Base-by-base conservation (phyloP, 257 asterid genomes). In the Scutellaria barbata region DNA sequence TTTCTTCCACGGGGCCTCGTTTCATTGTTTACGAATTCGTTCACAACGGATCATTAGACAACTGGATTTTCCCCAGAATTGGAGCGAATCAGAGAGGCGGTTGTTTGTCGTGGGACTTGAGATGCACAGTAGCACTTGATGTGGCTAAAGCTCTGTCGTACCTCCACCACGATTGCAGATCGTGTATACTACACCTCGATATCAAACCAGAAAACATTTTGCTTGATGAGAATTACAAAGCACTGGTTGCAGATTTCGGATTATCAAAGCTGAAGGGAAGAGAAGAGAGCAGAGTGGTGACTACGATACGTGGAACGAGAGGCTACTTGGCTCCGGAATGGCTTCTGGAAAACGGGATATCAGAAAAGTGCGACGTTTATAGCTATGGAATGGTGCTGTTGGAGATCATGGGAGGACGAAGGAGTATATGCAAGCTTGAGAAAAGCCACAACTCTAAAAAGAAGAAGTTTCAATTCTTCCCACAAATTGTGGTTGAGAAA, bases 321-420 rank as follows among this genome's bases (percentile, higher is more conserved):
- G 97, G 97, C 0, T 91, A 91, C 76, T 37, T 91, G 50, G 97
- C 95, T 0, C 97, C 97, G 3, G 97, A 91, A 13, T 91, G 97
- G 97, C 83, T 91, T 1, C 50, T 89, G 59, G 96, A 84, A 43
- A 83, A 86, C 4, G 95, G 97, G 0, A 77, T 89, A 2, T 89
- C 97, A 0, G 95, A 87, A 45, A 91, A 89, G 71, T 84, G 94
- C 5, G 97, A 91, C 12, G 85, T 91, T 0, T 89, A 89, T 47
- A 75, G 97, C 54, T 91, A 69, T 6, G 95, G 97, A 4, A 86
- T 91, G 87, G 92, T 91, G 55, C 57, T 89, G 17, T 42, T 91
- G 77, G 97, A 91, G 74, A 81, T 89, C 18, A 79, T 91, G 2
- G 95, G 96, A 0, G 97, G 97, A 7, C 58, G 91, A 18, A 83